Base-by-base conservation (phyloP, 768 basidiomycete species). In the Amanita muscaria region DNA sequence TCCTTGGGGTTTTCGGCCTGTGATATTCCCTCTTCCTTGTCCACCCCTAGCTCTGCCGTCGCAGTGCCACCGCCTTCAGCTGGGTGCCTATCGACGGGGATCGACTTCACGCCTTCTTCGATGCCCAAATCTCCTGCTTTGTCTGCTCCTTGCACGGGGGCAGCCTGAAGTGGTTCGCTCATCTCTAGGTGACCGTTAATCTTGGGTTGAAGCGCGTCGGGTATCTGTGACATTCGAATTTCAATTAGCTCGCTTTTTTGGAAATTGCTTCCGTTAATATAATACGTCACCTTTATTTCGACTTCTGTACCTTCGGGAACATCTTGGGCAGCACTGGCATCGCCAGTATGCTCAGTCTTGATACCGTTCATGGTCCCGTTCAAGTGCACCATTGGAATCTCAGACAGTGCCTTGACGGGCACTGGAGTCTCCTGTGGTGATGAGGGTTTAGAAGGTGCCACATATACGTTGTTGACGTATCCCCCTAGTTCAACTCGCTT, bases 391-490 rank as follows among this genome's bases (percentile, higher is more conserved):
- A 7, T 9, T 21, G 35, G n/a, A 12, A 18, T 18, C 35, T 10
- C 35, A 5, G 15, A n/a, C 15, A 5, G 21, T 39, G 24, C 23
- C 5, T 16, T 23, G 18, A 19, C n/a, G 32, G 14, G 15, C 23
- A 24, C 23, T 11, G 15, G 15, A 5, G 18, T n/a, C n/a, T n/a
- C 14, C 16, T 7, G 5, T 10, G 23, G 22, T 22, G 21, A 22
- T 23, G 38, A 39, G 5, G 73, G 75, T 42, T 69, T 69, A 23
- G 65, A 60, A 8, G 83, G 83, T 1, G 76, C 63, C 25, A 56
- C 64, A 51, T 74, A 72, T 42, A 85, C 63, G 58, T 88, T 86
- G 61, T 90, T 90, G 15, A 79, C 57, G 59, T 81, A 83, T 12
- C 85, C 86, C 16, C 64, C 62, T 7, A 60, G 57, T 53, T 88